Conservation (phyloP, 768 basidiomycete genomes). For the Naganishia vaughanmartiniae region DNA sequence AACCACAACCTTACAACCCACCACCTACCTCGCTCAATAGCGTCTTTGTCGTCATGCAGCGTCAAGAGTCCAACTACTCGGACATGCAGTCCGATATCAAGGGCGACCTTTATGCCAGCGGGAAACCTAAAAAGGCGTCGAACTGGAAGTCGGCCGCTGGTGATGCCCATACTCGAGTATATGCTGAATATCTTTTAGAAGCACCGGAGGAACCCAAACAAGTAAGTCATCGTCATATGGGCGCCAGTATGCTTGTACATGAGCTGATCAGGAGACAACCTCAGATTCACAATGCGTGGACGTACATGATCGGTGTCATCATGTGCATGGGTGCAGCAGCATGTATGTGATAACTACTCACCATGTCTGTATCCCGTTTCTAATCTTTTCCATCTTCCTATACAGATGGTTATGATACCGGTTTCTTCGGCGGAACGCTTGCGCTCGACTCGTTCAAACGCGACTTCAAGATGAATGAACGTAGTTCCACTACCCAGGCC, state of each 20-base stretch:
- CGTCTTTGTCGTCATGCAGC: slow-evolving; percentile 19
- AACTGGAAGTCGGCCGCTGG: slow-evolving; percentile 23
- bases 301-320: slow-evolving; percentile 33
- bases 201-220: slow-evolving; percentile 1
- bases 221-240: not conserved
- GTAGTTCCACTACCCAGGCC: slow-evolving; percentile 14
- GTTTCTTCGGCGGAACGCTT: slow-evolving; percentile 34
- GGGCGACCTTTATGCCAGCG: slow-evolving; percentile 8
- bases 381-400: not conserved
- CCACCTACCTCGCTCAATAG: not conserved
- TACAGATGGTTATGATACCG: slow-evolving; percentile 29
- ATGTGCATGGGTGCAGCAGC: slow-evolving; percentile 38
- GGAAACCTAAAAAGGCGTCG: slow-evolving; percentile 19
- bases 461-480: slow-evolving; percentile 38
- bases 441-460: slow-evolving; percentile 34
- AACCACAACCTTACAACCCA: not conserved
- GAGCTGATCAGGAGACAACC: slow-evolving; percentile 4
- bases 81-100: slow-evolving; percentile 28
- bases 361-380: not conserved
- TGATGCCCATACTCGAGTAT: slow-evolving; percentile 21
- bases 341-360: slow-evolving; percentile 20
- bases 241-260: not conserved
- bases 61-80: slow-evolving; percentile 31
- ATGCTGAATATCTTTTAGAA: slow-evolving; percentile 27
- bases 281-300: slow-evolving; percentile 33